A percentile compares a stretch with the other conserved stretches of the same genome.
Evolutionary conservation across 495 filamentous ascomycete species (phyloP).

Genomic region (Poronia punctata): DNA sequence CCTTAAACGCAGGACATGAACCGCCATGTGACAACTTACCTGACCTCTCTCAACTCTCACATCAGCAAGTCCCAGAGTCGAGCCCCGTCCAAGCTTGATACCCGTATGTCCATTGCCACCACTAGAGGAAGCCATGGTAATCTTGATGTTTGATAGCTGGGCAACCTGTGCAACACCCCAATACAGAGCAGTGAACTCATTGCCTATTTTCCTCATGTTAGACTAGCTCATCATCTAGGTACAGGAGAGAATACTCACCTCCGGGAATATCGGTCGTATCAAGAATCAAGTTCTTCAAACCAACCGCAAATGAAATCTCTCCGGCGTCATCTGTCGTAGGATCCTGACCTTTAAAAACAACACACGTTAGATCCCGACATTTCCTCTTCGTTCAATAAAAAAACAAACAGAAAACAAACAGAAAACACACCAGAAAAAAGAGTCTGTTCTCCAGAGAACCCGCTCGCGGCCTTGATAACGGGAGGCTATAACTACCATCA

Average conservation of each 20-base stretch:
- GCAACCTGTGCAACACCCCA: slow-evolving; percentile 65
- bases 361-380: slow-evolving; percentile 39
- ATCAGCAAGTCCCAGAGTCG: slow-evolving; percentile 29
- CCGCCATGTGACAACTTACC: slow-evolving; percentile 22
- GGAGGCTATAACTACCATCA: slow-evolving; percentile 32
- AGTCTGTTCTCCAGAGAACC: slow-evolving; percentile 26
- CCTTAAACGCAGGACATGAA: background rate
- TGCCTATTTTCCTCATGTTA: slow-evolving; percentile 19
- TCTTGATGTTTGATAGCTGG: slow-evolving; percentile 62
- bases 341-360: slow-evolving; percentile 8
- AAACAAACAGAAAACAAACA: too few species aligned
- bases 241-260: slow-evolving; percentile 12
- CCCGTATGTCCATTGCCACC: slow-evolving; percentile 53
- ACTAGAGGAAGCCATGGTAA: slow-evolving; percentile 46
- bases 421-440: slow-evolving; percentile 21
- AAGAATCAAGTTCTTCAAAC: slow-evolving; percentile 62
- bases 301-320: slow-evolving; percentile 50
- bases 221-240: background rate
- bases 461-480: slow-evolving; percentile 51
- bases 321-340: slow-evolving; percentile 16
- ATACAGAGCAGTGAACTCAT: slow-evolving; percentile 51
- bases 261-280: slow-evolving; percentile 54
- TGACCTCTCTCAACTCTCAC: slow-evolving; percentile 32
- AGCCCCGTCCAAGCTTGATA: slow-evolving; percentile 53
- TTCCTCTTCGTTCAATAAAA: slow-evolving; percentile 25